These are phyloP conservation scores for Xylaria sp. DNA, from an alignment of 2,329 filamentous ascomycete genomes.

Conservation along the genomic window DNA sequence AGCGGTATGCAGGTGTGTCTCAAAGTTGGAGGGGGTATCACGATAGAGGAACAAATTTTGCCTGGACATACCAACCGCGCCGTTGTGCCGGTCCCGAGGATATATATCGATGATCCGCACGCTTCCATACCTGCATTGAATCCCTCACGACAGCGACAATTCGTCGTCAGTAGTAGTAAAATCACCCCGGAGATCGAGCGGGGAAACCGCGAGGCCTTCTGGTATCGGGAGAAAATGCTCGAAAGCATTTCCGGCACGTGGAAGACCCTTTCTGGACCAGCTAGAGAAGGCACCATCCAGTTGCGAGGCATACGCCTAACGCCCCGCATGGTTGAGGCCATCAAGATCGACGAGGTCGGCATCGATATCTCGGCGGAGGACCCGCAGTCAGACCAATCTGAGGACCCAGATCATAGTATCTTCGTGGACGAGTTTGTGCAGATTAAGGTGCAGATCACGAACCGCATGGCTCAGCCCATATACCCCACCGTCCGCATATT, in stretches of 20 bases:
- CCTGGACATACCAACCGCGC: constrained; percentile 78
- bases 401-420: constrained; percentile 45
- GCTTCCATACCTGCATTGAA: constrained; percentile 83
- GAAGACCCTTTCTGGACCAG: constrained; percentile 65
- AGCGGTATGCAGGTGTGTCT: constrained; percentile 77
- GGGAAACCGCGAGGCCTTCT: constrained; percentile 83
- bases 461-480: constrained; percentile 75
- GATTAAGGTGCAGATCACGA: constrained; percentile 76
- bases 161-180: constrained; percentile 85
- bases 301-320: constrained; percentile 79
- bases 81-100: constrained; percentile 77
- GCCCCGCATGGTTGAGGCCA: constrained; percentile 81
- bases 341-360: constrained; percentile 82
- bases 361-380: constrained; percentile 69
- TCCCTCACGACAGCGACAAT: constrained; percentile 86
- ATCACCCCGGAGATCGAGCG: constrained; percentile 84
- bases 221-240: constrained; percentile 87
- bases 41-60: constrained; percentile 67
- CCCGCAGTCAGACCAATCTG: constrained; percentile 18
- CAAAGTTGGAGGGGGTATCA: constrained; percentile 61
- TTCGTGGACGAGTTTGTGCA: constrained; percentile 73
- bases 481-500: constrained; percentile 79
- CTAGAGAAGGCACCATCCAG: constrained; percentile 75
- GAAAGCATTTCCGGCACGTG: constrained; percentile 77
- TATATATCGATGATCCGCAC: constrained; percentile 81